Percentiles rank a stretch among this genome's conserved stretches.
phyloP scores from a whole-genome alignment of 1,284 basidiomycete species.

The Porogramme epimiltina region DNA sequence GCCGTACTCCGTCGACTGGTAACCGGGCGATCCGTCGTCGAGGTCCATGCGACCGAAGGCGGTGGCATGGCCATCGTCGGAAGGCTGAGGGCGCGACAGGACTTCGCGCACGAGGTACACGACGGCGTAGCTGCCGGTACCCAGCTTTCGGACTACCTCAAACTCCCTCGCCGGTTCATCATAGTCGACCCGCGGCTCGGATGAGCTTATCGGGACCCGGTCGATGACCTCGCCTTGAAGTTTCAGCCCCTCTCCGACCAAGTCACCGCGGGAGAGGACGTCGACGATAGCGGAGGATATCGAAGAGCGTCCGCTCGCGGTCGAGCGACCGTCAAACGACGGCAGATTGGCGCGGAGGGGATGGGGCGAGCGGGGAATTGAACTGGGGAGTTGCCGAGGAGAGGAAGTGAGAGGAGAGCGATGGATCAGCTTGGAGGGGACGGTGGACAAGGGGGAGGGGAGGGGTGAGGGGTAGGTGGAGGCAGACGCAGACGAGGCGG shows the following conservation, averaged over 20 bases:
- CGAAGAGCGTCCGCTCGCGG: conserved; percentile 38
- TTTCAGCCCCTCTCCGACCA: conserved; percentile 63
- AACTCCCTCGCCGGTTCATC: conserved; percentile 66
- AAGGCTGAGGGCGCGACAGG: conserved; percentile 55
- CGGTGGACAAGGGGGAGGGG: conserved; percentile 27
- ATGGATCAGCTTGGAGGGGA: conserved; percentile 29
- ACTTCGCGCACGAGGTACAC: conserved; percentile 93
- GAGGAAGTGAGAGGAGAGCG: conserved; percentile 34
- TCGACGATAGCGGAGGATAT: conserved; percentile 58
- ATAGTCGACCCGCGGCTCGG: conserved; percentile 34
- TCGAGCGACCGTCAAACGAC: conserved; percentile 24
- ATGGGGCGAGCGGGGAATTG: conserved; percentile 28
- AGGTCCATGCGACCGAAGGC: conserved; percentile 59
- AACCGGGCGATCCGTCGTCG: conserved; percentile 45
- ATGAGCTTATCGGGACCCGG: conserved; percentile 45
- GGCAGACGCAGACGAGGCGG: conserved; percentile 32
- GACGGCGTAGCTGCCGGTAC: conserved; percentile 89
- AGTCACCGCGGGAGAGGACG: conserved; percentile 68
- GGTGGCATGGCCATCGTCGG: conserved; percentile 59
- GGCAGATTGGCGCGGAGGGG: conserved; percentile 26
- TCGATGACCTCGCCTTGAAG: conserved; percentile 67
- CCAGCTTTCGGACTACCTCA: conserved; percentile 83
- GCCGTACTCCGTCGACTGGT: conserved; percentile 60
- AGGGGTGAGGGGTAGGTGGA: conserved; percentile 31
- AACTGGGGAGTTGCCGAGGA: conserved; percentile 25